Evolutionary conservation across 345 rosid genomes (phyloP).

Genomic region (Hibiscus tridactylites): DNA sequence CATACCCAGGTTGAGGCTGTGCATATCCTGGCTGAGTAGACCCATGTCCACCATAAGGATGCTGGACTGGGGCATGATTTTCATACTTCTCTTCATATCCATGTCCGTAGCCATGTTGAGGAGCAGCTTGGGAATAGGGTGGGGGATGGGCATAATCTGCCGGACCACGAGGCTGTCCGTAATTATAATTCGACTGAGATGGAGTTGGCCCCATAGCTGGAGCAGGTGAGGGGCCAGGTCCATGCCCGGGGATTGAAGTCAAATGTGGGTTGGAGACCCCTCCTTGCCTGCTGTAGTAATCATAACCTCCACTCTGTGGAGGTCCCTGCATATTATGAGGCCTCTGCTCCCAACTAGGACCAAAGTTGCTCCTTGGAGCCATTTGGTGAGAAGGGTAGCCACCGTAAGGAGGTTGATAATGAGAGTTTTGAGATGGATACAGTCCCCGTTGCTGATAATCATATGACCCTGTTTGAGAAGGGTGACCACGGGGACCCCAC

Average conservation of each 20-base stretch:
- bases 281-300: slow-evolving; percentile 72
- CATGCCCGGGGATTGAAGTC: slow-evolving; percentile 35
- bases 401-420: slow-evolving; percentile 53
- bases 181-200: slow-evolving; percentile 50
- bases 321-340: slow-evolving; percentile 45
- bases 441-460: slow-evolving; percentile 78
- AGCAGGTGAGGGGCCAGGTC: slow-evolving; percentile 40
- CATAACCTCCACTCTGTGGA: slow-evolving; percentile 56
- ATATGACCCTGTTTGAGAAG: slow-evolving; percentile 44
- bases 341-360: slow-evolving; percentile 78
- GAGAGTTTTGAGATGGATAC: slow-evolving; percentile 56
- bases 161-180: slow-evolving; percentile 63
- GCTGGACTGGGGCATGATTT: slow-evolving; percentile 43
- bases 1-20: slow-evolving; percentile 53
- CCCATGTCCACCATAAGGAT: slow-evolving; percentile 52
- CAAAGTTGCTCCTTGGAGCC: slow-evolving; percentile 58
- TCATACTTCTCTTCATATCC: slow-evolving; percentile 65
- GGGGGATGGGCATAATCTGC: slow-evolving; percentile 61
- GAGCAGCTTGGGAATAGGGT: slow-evolving; percentile 49
- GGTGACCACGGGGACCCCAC: slow-evolving; percentile 68
- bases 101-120: slow-evolving; percentile 60
- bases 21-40: slow-evolving; percentile 55
- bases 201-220: slow-evolving; percentile 40
- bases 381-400: slow-evolving; percentile 57
- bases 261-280: slow-evolving; percentile 36